Percentiles rank a stretch among this genome's conserved stretches.
Conservation (phyloP, 2,329 filamentous ascomycete genomes). For the Clarireedia paspali region DNA sequence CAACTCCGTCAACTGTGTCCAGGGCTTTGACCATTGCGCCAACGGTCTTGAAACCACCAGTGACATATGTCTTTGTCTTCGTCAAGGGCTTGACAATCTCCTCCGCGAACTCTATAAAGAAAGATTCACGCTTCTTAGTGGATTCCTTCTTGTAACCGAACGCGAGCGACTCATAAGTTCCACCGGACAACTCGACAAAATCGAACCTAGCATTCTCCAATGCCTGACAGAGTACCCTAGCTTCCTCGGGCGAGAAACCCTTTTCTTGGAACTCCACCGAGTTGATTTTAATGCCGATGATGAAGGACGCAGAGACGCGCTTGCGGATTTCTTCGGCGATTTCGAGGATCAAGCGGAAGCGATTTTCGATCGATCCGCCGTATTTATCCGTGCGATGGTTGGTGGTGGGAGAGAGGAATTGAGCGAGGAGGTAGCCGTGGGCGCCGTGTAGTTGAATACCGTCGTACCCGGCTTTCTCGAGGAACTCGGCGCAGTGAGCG, state of each 20-base stretch:
- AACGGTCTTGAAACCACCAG: constrained; percentile 50
- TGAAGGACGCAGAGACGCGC: constrained; percentile 32
- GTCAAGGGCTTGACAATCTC: constrained; percentile 41
- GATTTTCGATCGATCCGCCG: constrained; percentile 26
- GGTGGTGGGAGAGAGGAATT: constrained; percentile 25
- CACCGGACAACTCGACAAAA: constrained; percentile 62
- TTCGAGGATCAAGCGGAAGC: constrained; percentile 42
- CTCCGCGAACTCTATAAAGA: constrained; percentile 59
- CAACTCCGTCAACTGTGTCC: constrained; percentile 40
- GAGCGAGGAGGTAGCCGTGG: constrained; percentile 28
- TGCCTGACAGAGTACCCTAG: constrained; percentile 42
- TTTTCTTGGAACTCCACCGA: constrained; percentile 50
- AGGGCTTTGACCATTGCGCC: constrained; percentile 40
- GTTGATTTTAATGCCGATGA: constrained; percentile 49
- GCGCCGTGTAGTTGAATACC: constrained; percentile 34
- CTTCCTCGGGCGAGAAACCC: constrained; percentile 50
- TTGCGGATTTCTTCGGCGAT: constrained; percentile 53
- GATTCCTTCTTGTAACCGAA: constrained; percentile 32
- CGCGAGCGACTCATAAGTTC: constrained; percentile 47
- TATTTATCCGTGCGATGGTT: constrained; percentile 28
- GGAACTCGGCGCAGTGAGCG: constrained; percentile 52
- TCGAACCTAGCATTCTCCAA: constrained; percentile 48
- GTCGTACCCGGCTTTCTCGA: constrained; percentile 54
- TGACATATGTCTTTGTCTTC: constrained; percentile 43
- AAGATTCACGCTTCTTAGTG: constrained; percentile 48